These are phyloP conservation scores for sorghum (Sorghum bicolor) DNA, from an alignment of 176 grass and related monocot genomes.

Conservation along the genomic window DNA sequence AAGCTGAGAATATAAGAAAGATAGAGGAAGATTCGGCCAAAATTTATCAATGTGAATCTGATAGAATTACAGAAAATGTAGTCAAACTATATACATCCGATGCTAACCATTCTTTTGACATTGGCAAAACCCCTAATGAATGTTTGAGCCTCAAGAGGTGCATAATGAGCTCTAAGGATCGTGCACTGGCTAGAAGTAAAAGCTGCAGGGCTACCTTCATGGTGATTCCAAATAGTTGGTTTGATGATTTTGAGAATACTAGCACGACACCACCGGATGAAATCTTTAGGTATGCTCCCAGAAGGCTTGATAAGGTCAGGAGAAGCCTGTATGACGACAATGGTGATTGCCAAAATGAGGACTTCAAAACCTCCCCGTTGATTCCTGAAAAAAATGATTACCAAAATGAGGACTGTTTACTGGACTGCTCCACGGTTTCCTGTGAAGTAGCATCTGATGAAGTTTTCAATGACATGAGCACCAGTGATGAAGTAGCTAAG, in stretches of 20 bases:
- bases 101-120: conserved; percentile 27
- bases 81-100: conserved; percentile 36
- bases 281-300: conserved; percentile 41
- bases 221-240: conserved; percentile 56
- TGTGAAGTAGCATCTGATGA: conserved; percentile 17
- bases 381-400: conserved; percentile 23
- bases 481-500: conserved; percentile 13
- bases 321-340: conserved; percentile 49
- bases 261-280: conserved; percentile 45
- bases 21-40: conserved; percentile 28
- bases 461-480: conserved; percentile 28
- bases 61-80: conserved; percentile 12
- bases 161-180: conserved; percentile 34
- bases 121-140: conserved; percentile 29
- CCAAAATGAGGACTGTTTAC: conserved; percentile 8
- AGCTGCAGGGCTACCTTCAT: conserved; percentile 82
- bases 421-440: conserved; percentile 1
- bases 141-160: conserved; percentile 35
- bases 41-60: conserved; percentile 34
- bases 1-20: conserved; percentile 11
- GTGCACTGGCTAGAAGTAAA: conserved; percentile 60
- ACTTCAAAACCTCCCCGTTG: conserved; percentile 2
- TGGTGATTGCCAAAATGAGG: conserved; percentile 29
- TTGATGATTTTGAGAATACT: conserved; percentile 52
- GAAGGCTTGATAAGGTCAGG: conserved; percentile 49